These are phyloP conservation scores for Chlamydomonas sp. DNA, from an alignment of 139 green algal genomes.

Conservation along the genomic window DNA sequence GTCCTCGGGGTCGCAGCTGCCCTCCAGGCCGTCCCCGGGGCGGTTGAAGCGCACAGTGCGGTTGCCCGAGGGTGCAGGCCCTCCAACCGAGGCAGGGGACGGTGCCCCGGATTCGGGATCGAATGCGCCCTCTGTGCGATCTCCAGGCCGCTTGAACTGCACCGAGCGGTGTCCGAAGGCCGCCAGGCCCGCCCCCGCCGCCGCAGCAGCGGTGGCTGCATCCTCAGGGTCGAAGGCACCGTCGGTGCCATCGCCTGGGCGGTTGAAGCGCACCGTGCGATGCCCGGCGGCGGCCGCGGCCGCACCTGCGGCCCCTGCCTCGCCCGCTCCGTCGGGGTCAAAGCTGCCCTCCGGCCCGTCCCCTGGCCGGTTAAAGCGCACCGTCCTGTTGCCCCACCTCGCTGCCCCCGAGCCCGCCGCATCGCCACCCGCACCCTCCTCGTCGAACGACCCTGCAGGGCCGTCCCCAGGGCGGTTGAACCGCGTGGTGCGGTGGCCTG, in stretches of 20 bases:
- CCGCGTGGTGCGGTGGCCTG: neutral
- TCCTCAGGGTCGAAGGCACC: neutral
- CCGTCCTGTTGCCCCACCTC: neutral
- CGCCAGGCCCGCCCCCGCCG: neutral
- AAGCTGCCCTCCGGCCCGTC: neutral
- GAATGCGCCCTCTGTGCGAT: too few relatives aligned
- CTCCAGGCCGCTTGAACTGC: neutral
- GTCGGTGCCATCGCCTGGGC: neutral
- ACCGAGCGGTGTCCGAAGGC: neutral
- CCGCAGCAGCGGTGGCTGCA: too few relatives aligned
- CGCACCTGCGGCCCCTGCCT: neutral
- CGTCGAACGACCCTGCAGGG: neutral
- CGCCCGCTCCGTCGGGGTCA: neutral
- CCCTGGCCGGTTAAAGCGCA: neutral
- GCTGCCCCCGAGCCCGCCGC: neutral
- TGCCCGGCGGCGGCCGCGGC: neutral
- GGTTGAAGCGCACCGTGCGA: conserved; percentile 1
- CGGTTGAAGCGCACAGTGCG: conserved; percentile 5
- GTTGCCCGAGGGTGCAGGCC: neutral
- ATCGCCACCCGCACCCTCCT: neutral
- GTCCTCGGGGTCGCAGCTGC: too few relatives aligned
- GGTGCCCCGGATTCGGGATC: neutral
- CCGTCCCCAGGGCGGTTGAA: neutral
- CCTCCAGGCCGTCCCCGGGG: neutral
- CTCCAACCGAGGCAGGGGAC: too few relatives aligned